phyloP scores from a whole-genome alignment of 1,284 basidiomycete species.

The Pseudozyma tsukubaensis region DNA sequence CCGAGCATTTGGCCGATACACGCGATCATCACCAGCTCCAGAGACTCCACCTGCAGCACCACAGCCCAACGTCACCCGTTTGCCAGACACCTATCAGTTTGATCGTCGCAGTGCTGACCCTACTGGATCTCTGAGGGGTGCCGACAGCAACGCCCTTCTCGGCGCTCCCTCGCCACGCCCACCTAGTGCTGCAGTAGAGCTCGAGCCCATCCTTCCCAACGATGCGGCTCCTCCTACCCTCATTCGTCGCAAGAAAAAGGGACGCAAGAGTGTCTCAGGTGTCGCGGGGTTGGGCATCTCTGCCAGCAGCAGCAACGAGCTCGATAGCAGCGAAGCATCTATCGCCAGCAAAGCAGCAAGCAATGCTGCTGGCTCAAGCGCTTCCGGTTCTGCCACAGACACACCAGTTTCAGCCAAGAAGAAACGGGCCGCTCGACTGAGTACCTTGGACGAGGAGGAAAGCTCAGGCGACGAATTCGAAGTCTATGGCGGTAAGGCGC shows the following conservation, averaged over 20 bases:
- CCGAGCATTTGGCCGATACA: slow-evolving; percentile 61
- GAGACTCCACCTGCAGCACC: slow-evolving; percentile 45
- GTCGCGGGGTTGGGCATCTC: slow-evolving; percentile 56
- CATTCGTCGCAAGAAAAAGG: slow-evolving; percentile 37
- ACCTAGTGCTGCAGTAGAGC: slow-evolving; percentile 77
- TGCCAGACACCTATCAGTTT: slow-evolving; percentile 54
- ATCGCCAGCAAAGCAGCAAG: neutral
- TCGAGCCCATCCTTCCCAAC: slow-evolving; percentile 88
- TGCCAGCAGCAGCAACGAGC: slow-evolving; percentile 14
- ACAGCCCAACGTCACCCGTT: slow-evolving; percentile 70
- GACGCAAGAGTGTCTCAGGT: slow-evolving; percentile 16
- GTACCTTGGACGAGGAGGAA: slow-evolving; percentile 56
- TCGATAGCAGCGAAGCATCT: neutral
- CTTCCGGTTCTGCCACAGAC: neutral
- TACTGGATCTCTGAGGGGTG: slow-evolving; percentile 14
- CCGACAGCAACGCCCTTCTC: slow-evolving; percentile 40
- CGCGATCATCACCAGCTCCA: slow-evolving; percentile 34
- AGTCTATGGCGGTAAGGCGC: slow-evolving; percentile 68
- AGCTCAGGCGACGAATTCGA: slow-evolving; percentile 66
- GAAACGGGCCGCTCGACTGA: slow-evolving; percentile 32
- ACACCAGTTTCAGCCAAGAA: slow-evolving; percentile 17
- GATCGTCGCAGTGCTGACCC: slow-evolving; percentile 24
- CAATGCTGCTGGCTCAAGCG: neutral
- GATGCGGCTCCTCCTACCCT: slow-evolving; percentile 83
- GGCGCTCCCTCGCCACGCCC: slow-evolving; percentile 60